Base-by-base conservation (phyloP, 768 basidiomycete genomes). In the Melanogaster broomeanus region DNA sequence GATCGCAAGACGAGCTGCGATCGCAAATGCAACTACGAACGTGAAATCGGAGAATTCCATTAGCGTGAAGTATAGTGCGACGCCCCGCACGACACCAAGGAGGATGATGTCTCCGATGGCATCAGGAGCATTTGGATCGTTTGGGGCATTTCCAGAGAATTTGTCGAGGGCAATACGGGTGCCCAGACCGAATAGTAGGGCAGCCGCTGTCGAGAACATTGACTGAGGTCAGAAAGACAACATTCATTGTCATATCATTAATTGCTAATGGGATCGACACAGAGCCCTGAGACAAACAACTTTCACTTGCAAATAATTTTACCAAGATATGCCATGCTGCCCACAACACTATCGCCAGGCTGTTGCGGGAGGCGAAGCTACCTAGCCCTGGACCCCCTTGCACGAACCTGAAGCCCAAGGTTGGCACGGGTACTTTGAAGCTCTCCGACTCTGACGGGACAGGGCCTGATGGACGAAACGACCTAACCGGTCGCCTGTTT, bases 121-220 rank as follows among this genome's bases (percentile, higher is more conserved):
- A 19, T 64, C 60, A 1, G 64, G 60, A 3, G 21, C 18, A 41
- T 33, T 61, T 31, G 57, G 57, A 44, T 74, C 77, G 44, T 71
- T 70, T 18, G 60, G 52, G 56, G 25, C 67, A 52, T 73, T 73
- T 56, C 71, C 72, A 55, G 75, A 80, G 56, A 82, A 68, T 54
- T 77, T 74, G 71, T 88, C 84, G 58, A 88, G 70, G 47, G 83
- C 68, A 49, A 91, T 80, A 53, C 89, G 87, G 42, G 84, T 83
- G 58, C 86, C 85, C 57, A 90, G 77, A 49, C 88, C 88, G 53
- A 88, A 73, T 57, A 90, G 78, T 54, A 91, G 78, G 49, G 88
- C 84, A 55, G 81, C 80, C 48, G 84, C 81, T 58, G 82, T 82
- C 30, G 77, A 74, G 53, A 78, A 66, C 77, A 78, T 77, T 64